Conservation (phyloP, 1,139 yeast species). For the Geotrichum macrosporum region DNA sequence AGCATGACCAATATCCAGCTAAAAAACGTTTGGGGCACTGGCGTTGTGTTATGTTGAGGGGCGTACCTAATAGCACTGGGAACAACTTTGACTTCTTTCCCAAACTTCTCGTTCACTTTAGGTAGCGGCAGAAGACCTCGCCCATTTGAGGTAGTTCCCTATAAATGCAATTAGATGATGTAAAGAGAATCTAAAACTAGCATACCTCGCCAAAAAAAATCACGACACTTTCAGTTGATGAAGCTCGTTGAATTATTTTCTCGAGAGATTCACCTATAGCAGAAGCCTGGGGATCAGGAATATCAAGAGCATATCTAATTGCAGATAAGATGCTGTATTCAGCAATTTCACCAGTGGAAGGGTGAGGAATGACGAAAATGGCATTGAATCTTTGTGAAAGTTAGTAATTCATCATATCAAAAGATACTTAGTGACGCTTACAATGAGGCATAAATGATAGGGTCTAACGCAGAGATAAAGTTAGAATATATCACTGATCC, state of each 20-base stretch:
- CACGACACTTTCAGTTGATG: conserved; percentile 11
- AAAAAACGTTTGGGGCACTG: conserved; percentile 27
- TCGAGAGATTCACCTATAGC: conserved; percentile 13
- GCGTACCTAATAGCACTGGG: conserved; percentile 36
- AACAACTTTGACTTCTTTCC: conserved; percentile 8
- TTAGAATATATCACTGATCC: conserved; percentile 40
- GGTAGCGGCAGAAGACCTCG: conserved; percentile 37
- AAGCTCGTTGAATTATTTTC: conserved; percentile 9
- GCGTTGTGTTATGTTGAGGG: conserved; percentile 32
- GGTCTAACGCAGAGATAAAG: conserved; percentile 41
- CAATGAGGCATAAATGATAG: conserved; percentile 34
- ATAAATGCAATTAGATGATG: conserved; percentile 29
- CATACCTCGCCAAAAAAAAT: conserved; percentile 19
- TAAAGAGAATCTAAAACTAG: neutral
- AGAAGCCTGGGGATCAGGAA: conserved; percentile 15
- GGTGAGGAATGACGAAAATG: conserved; percentile 34
- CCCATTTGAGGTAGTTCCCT: conserved; percentile 44
- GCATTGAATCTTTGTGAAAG: conserved; percentile 25
- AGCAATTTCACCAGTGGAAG: conserved; percentile 14
- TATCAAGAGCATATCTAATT: conserved; percentile 19
- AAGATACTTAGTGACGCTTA: conserved; percentile 15
- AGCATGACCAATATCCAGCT: conserved; percentile 26
- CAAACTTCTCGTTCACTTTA: neutral
- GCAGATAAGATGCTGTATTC: conserved; percentile 16
- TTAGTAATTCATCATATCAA: conserved; percentile 11